These are phyloP conservation scores for Eucalyptus globulus DNA, from an alignment of 345 rosid species.

Conservation along the genomic window DNA sequence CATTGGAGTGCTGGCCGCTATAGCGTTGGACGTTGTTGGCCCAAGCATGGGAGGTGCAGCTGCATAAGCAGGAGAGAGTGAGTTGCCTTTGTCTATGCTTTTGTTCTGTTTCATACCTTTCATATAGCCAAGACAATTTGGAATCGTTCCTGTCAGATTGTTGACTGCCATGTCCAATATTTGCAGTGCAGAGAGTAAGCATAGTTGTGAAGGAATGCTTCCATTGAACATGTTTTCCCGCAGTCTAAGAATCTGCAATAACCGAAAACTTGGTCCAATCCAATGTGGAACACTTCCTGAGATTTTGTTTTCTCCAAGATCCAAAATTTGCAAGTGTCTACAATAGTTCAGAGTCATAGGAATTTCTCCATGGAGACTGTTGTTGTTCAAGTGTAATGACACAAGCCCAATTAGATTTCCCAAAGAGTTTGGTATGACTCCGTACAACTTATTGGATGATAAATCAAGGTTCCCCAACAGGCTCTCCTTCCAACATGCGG, in stretches of 20 bases:
- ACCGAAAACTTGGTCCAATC: background rate
- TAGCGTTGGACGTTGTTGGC: no score
- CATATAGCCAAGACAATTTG: background rate
- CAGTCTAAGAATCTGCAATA: background rate
- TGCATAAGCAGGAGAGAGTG: background rate
- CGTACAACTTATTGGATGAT: background rate
- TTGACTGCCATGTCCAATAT: background rate
- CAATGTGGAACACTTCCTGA: background rate
- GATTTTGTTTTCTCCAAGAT: background rate
- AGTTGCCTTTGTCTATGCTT: background rate
- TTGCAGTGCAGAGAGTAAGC: background rate
- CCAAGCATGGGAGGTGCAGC: accelerated
- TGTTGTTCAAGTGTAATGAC: background rate
- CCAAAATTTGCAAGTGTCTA: background rate
- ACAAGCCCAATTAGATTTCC: accelerated
- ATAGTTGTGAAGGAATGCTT: background rate
- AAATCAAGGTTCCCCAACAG: no score
- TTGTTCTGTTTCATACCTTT: background rate
- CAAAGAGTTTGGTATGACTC: background rate
- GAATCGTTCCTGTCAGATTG: background rate
- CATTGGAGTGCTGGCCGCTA: accelerated
- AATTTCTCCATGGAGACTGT: background rate
- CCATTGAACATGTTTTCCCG: background rate
- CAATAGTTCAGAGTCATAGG: background rate
- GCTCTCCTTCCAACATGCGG: background rate